Percentiles rank a stretch among this genome's conserved stretches.
Evolutionary conservation across 2,329 filamentous ascomycete genomes (phyloP).

Genomic region (Nannizziopsis barbatae): DNA sequence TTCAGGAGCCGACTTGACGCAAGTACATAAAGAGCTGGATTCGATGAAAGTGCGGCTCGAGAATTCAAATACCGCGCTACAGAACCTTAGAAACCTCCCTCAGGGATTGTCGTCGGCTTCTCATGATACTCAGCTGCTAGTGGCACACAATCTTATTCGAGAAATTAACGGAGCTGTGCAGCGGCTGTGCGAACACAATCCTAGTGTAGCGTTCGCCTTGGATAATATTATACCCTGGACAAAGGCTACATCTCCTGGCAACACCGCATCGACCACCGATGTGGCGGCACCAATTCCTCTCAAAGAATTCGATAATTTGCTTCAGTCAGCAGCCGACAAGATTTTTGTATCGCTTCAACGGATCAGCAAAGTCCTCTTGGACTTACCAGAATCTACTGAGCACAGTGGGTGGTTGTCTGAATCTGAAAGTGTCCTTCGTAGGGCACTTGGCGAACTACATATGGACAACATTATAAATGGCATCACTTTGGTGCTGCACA

Average conservation of each 20-base stretch:
- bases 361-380: conserved; percentile 46
- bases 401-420: conserved; percentile 53
- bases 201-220: conserved; percentile 54
- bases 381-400: conserved; percentile 49
- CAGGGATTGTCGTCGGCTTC: conserved; percentile 33
- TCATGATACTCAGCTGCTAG: conserved; percentile 23
- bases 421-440: conserved; percentile 43
- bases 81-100: conserved; percentile 42
- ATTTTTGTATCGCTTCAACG: conserved; percentile 71
- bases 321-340: conserved; percentile 59
- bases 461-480: conserved; percentile 43
- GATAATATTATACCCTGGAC: conserved; percentile 58
- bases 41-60: conserved; percentile 43
- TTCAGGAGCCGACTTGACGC: conserved; percentile 42
- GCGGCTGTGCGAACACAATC: conserved; percentile 37
- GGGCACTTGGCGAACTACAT: conserved; percentile 50
- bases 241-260: conserved; percentile 21
- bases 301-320: conserved; percentile 44
- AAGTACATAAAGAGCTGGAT: conserved; percentile 38
- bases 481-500: conserved; percentile 36
- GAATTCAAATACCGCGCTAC: conserved; percentile 34
- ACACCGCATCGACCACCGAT: conserved; percentile 14
- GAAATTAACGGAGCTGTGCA: conserved; percentile 34
- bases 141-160: conserved; percentile 22
- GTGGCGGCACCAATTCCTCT: conserved; percentile 20